These are phyloP conservation scores for Oryza australiensis DNA, from an alignment of 176 grass and related monocot genomes.

Conservation along the genomic window DNA sequence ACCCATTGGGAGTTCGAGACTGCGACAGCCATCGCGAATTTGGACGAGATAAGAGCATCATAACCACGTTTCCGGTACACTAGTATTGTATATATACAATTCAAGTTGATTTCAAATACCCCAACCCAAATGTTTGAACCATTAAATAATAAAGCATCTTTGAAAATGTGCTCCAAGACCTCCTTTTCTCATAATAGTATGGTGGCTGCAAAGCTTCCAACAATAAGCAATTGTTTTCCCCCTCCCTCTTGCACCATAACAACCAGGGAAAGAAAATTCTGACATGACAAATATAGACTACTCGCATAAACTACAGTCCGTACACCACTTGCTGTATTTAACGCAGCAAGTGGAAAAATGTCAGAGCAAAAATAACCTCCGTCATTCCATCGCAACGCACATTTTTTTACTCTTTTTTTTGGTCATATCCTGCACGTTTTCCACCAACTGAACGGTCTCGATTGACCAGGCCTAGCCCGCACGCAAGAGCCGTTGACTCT, in stretches of 20 bases:
- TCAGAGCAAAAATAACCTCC: background rate
- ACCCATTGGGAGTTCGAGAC: background rate
- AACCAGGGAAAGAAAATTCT: too few relatives aligned
- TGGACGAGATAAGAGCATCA: background rate
- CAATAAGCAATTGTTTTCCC: too few relatives aligned
- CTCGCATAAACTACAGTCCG: too few relatives aligned
- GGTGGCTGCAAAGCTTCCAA: too few relatives aligned
- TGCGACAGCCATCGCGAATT: background rate
- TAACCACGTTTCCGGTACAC: background rate
- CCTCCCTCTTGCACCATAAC: too few relatives aligned
- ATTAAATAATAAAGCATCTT: background rate
- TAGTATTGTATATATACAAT: background rate
- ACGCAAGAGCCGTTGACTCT: conserved; percentile 31
- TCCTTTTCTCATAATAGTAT: background rate
- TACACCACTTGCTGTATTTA: background rate
- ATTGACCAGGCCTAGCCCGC: background rate
- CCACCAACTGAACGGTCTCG: background rate
- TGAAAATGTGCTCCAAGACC: background rate
- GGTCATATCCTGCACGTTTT: background rate
- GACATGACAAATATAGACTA: too few relatives aligned
- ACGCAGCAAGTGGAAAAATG: background rate
- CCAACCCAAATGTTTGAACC: background rate
- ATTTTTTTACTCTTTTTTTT: background rate
- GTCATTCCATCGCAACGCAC: background rate
- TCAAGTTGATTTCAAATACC: background rate